Conservation (phyloP, 129 eudicot species). For the Mikania micrantha region DNA sequence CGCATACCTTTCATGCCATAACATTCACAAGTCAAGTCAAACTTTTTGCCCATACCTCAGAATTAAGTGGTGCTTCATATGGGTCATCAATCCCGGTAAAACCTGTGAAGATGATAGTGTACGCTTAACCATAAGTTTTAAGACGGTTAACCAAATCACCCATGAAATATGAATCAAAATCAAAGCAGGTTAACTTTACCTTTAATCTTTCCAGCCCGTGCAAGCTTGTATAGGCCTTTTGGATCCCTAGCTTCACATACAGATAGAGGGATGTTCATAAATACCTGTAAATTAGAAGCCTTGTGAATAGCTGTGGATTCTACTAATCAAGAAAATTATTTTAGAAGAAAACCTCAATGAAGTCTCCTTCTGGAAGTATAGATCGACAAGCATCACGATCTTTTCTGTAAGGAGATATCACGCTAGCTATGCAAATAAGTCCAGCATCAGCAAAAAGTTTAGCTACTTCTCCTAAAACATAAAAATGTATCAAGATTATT, state of each 20-base stretch:
- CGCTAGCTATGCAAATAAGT: slow-evolving; percentile 87
- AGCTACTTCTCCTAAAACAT: slow-evolving; percentile 76
- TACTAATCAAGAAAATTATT: background rate
- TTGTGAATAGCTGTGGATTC: background rate
- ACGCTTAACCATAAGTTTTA: background rate
- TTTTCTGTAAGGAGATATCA: slow-evolving; percentile 87
- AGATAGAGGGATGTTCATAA: slow-evolving; percentile 75
- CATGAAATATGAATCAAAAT: too few relatives aligned
- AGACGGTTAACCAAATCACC: too few relatives aligned
- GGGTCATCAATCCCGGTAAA: slow-evolving; percentile 94
- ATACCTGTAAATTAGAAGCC: slow-evolving; percentile 42
- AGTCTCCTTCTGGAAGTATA: slow-evolving; percentile 75
- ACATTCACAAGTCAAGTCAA: background rate
- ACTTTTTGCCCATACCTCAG: slow-evolving; percentile 47
- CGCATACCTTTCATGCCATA: background rate
- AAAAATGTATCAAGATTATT: background rate
- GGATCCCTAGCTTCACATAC: slow-evolving; percentile 93
- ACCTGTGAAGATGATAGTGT: slow-evolving; percentile 41
- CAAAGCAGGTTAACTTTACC: slow-evolving; percentile 27
- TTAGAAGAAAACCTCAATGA: slow-evolving; percentile 57
- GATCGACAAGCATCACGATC: slow-evolving; percentile 90
- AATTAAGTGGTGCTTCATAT: background rate
- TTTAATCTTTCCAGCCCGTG: slow-evolving; percentile 44
- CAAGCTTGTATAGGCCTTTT: slow-evolving; percentile 63
- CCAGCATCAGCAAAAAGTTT: slow-evolving; percentile 98